phyloP scores from a whole-genome alignment of 2,329 filamentous ascomycete species.

The Cercospora sesami region DNA sequence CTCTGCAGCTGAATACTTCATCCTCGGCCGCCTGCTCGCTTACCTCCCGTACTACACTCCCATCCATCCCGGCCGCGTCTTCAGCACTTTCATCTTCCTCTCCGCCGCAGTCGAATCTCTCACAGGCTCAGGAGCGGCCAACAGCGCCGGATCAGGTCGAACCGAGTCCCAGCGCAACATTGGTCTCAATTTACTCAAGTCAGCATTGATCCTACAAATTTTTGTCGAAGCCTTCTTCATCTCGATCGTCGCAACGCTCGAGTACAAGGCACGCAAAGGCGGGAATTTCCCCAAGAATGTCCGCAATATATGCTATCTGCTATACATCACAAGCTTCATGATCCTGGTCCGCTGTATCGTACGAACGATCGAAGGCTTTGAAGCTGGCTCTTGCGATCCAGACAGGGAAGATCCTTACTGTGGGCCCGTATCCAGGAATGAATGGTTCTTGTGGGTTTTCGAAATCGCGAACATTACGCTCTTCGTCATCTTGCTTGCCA shows the following conservation, averaged over 20 bases:
- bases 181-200: conserved; percentile 51
- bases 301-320: conserved; percentile 45
- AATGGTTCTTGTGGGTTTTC: conserved; percentile 58
- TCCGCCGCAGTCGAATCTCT: conserved; percentile 55
- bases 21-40: conserved; percentile 60
- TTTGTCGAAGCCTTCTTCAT: conserved; percentile 53
- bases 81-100: conserved; percentile 59
- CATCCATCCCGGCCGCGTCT: conserved; percentile 58
- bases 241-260: conserved; percentile 48
- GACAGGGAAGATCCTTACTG: conserved; percentile 32
- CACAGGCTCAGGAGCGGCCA: conserved; percentile 54
- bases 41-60: conserved; percentile 63
- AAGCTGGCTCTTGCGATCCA: conserved; percentile 25
- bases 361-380: conserved; percentile 54
- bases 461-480: conserved; percentile 55
- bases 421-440: conserved; percentile 45
- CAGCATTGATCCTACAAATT: conserved; percentile 54
- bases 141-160: conserved; percentile 46
- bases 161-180: conserved; percentile 41
- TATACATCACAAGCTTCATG: conserved; percentile 53
- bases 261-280: conserved; percentile 43
- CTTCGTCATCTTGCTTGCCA: conserved; percentile 54
- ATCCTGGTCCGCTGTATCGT: conserved; percentile 54
- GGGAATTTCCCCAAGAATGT: conserved; percentile 47
- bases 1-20: conserved; percentile 62